Evolutionary conservation across 805 yeast genomes (phyloP), one percentile per base, ranked within the genome.

Genomic region (Lipomyces lipofer): DNA sequence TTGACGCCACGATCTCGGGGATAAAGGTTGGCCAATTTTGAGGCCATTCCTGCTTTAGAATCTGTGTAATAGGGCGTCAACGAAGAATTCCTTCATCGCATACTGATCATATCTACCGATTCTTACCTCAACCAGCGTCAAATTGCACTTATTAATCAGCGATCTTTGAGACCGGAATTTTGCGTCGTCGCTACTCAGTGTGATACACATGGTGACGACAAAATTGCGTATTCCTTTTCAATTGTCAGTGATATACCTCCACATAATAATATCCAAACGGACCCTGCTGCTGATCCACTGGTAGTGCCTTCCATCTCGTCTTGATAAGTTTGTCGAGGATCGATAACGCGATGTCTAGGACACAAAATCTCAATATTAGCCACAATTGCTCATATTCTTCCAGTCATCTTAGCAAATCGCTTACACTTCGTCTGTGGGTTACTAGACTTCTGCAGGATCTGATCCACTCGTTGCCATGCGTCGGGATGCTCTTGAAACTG

Each of bases 21-120:
- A 94, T 86, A 66, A 94, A 94, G 65, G 85, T 87, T 17, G 98
- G 98, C 99, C 99, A 94, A 70, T 91, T 87, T 64, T 85, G 88
- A 30, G 99, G 99, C 99, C 99, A 94, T 70, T 94, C 99, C 73
- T 94, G 98, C 67, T 94, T 94, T 67, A 94, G 81, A 49, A 94
- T 85, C 67, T 91, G 95, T 33, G 25, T n/a, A n/a, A n/a, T n/a
- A n/a, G n/a, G n/a, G n/a, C n/a, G n/a, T n/a, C n/a, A n/a, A n/a
- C n/a, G n/a, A n/a, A n/a, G n/a, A 38, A 38, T 38, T 10, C n/a
- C 10, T 10, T 10, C 13, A 29, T 29, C 12, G 33, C 33, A 13
- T 29, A 9, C 9, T 10, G 13, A 29, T 29, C 13, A 29, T 29
- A 29, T 9, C 13, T 29, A 29, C 13, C 13, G 9, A 10, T 29